Conservation (phyloP, 768 basidiomycete genomes). For the Cystobasidium tubakii region DNA sequence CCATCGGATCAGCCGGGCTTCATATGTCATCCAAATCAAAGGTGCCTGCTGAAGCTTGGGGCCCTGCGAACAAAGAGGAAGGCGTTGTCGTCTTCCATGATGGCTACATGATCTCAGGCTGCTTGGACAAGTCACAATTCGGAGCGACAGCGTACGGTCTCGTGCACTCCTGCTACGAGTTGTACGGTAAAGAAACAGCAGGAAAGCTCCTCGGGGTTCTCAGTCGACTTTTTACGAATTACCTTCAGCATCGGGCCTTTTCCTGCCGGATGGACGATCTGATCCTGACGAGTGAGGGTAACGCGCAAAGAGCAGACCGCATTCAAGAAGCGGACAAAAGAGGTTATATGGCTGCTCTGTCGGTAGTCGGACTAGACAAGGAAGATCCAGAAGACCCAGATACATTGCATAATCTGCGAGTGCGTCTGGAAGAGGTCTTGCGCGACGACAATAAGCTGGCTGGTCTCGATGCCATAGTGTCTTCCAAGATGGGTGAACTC, state of each 20-base stretch:
- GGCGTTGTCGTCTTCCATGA: slow-evolving; percentile 83
- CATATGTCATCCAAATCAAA: slow-evolving; percentile 81
- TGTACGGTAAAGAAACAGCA: slow-evolving; percentile 83
- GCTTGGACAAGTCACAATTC: slow-evolving; percentile 94
- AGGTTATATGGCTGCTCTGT: slow-evolving; percentile 81
- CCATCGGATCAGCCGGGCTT: slow-evolving; percentile 67
- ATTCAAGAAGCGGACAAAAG: slow-evolving; percentile 63
- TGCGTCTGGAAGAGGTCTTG: slow-evolving; percentile 78
- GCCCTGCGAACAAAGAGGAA: slow-evolving; percentile 65
- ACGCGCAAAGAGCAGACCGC: slow-evolving; percentile 63
- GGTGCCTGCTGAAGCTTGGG: slow-evolving; percentile 62
- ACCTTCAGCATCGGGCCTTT: slow-evolving; percentile 91
- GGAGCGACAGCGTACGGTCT: slow-evolving; percentile 93
- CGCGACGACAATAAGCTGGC: slow-evolving; percentile 97
- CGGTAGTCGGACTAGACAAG: slow-evolving; percentile 53
- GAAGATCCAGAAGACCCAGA: slow-evolving; percentile 60
- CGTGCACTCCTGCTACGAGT: slow-evolving; percentile 91
- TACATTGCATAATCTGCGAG: slow-evolving; percentile 51
- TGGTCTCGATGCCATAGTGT: slow-evolving; percentile 63
- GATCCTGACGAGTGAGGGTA: slow-evolving; percentile 74
- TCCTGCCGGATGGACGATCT: slow-evolving; percentile 99
- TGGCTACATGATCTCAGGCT: slow-evolving; percentile 85
- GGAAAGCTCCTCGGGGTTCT: slow-evolving; percentile 87
- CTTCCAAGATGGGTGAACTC: slow-evolving; percentile 71
- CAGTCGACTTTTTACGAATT: slow-evolving; percentile 91